These are phyloP conservation scores for Endothia cerciana DNA, from an alignment of 2,329 filamentous ascomycete genomes.

Conservation along the genomic window DNA sequence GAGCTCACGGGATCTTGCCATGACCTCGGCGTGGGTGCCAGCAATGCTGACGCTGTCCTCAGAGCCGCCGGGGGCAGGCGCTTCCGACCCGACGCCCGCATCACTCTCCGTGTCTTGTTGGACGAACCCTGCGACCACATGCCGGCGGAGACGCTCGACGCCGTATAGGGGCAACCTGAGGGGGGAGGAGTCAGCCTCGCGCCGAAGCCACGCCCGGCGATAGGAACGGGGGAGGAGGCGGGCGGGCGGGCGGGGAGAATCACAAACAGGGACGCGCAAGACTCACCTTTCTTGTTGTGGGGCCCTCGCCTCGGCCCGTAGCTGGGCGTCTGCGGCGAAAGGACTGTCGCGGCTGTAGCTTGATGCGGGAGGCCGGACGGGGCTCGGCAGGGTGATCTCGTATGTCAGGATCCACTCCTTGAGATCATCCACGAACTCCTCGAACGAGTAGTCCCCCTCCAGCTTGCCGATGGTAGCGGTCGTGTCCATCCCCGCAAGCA, in stretches of 20 bases:
- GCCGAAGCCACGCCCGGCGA: constrained; percentile 4
- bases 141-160: constrained; percentile 17
- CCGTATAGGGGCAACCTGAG: constrained; percentile 13
- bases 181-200: constrained; percentile 20
- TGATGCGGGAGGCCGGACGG: constrained; percentile 1
- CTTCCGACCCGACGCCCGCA: neutral
- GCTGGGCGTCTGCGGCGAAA: constrained; percentile 13
- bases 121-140: constrained; percentile 1
- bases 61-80: neutral
- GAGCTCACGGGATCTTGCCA: constrained; percentile 19
- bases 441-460: constrained; percentile 23
- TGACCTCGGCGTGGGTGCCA: constrained; percentile 15
- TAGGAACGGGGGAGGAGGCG: neutral
- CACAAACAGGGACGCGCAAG: too few relatives aligned
- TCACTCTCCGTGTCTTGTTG: constrained; percentile 1
- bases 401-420: constrained; percentile 23
- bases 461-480: constrained; percentile 17
- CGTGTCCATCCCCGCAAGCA: constrained; percentile 24
- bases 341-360: constrained; percentile 10
- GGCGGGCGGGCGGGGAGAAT: neutral
- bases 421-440: constrained; percentile 20
- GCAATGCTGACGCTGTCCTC: constrained; percentile 12
- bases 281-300: constrained; percentile 21
- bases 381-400: constrained; percentile 15
- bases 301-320: constrained; percentile 16